A percentile compares a stretch with the other conserved stretches of the same genome.
Evolutionary conservation across 768 basidiomycete species (phyloP).

Genomic region (Piloderma croceum): DNA sequence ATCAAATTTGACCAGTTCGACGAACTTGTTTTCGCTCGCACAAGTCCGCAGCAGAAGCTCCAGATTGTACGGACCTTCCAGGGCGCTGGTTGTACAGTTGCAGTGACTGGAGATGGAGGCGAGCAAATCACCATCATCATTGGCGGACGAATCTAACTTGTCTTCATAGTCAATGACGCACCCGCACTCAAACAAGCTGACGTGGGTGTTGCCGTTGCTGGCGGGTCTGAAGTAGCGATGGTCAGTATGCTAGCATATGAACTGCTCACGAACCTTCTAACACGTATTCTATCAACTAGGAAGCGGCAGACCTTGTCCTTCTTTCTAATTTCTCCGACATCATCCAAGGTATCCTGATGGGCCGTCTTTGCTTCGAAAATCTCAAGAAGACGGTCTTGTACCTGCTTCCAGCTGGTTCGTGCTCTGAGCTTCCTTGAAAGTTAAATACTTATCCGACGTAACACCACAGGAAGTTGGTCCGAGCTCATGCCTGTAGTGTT

Average conservation of each 20-base stretch:
- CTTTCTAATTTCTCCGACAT: constrained; percentile 64
- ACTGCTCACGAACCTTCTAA: too few species aligned
- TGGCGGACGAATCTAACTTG: neutral
- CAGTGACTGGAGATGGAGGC: constrained; percentile 60
- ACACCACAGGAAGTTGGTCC: constrained; percentile 40
- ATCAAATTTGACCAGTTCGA: constrained; percentile 30
- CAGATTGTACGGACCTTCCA: constrained; percentile 59
- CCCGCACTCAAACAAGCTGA: constrained; percentile 56
- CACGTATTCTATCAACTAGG: constrained; percentile 20
- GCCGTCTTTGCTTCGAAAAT: constrained; percentile 61
- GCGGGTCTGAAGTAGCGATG: constrained; percentile 45
- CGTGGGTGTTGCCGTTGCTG: constrained; percentile 57
- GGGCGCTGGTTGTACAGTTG: constrained; percentile 45
- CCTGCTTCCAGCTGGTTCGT: constrained; percentile 45
- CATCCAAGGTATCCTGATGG: constrained; percentile 58
- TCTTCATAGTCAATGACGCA: constrained; percentile 44
- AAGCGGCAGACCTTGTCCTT: constrained; percentile 59
- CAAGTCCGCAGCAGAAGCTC: constrained; percentile 60
- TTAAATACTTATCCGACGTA: neutral
- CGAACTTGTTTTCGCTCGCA: constrained; percentile 57
- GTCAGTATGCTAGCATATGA: constrained; percentile 5
- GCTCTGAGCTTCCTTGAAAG: constrained; percentile 14
- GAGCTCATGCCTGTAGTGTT: constrained; percentile 57
- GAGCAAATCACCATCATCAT: neutral
- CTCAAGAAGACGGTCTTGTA: constrained; percentile 53